Evolutionary conservation across 2,329 filamentous ascomycete genomes (phyloP), one percentile per base, ranked within the genome.

Genomic region (Fusarium staphyleae): DNA sequence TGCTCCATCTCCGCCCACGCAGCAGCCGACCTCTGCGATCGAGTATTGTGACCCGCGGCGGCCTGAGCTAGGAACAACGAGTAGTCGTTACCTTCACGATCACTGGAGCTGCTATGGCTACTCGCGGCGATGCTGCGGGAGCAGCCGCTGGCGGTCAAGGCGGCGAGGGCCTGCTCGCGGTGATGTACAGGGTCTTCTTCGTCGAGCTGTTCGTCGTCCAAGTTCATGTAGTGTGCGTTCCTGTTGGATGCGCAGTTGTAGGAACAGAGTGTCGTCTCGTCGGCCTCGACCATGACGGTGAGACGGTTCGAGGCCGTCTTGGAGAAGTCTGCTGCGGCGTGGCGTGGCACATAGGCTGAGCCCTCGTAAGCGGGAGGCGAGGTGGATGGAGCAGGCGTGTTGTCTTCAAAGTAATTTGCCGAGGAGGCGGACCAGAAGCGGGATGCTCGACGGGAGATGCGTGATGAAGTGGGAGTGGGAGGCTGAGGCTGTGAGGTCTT

Each of bases 261-360:
- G 15, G 65, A 67, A 30, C 65, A 67, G 5, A 67, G 62, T 2
- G 65, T 63, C 5, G 57, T 53, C 28, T 65, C 66, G 30, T 64
- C 57, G 30, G 50, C 57, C 41, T 66, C 46, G 24, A 35, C 44
- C 49, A 62, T 59, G n/a, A 57, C 51, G 35, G 56, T 48, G 41
- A 59, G 45, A 22, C 58, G 52, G 53, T 57, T 41, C 29, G 47
- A 50, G 5, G 62, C 52, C n/a, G 57, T 65, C 48, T 63, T 65
- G 29, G 60, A 57, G 39, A 71, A 71, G 60, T 69, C 68, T 22
- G 65, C 50, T 5, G 69, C 69, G 3, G 69, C 69, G 45, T 71
- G 69, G 16, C 62, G 67, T 2, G 69, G 69, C 16, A 69, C 60
- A 55, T 71, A 71, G 34, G 57, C 42, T 44, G 61, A 39, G 37